Conservation (phyloP, 169 alveolate species). For the Plasmodium coatneyi region DNA sequence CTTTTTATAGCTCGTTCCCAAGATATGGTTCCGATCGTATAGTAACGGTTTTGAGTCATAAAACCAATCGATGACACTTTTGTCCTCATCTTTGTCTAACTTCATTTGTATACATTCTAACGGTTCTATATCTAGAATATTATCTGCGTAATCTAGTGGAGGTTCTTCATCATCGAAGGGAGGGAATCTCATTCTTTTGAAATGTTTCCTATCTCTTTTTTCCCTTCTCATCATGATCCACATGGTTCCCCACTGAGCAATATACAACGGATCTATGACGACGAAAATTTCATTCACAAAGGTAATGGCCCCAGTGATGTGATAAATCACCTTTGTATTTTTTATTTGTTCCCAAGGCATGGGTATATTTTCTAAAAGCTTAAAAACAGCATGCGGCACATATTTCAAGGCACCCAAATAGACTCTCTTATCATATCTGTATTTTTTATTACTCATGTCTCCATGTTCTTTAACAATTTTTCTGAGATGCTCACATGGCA, state of each 20-base stretch:
- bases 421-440: slow-evolving; percentile 97
- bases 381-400: slow-evolving; percentile 99
- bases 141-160: slow-evolving; percentile 99
- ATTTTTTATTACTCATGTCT: slow-evolving; percentile 97
- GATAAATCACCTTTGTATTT: slow-evolving; percentile 97
- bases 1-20: slow-evolving; percentile 93
- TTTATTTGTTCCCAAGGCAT: slow-evolving; percentile 99
- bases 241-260: slow-evolving; percentile 99
- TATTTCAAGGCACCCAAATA: slow-evolving; percentile 98
- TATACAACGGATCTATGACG: slow-evolving; percentile 99
- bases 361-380: slow-evolving; percentile 98
- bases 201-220: slow-evolving; percentile 99
- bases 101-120: slow-evolving; percentile 98
- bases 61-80: slow-evolving; percentile 98
- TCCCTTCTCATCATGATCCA: slow-evolving; percentile 99
- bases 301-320: slow-evolving; percentile 99
- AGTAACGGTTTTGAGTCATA: slow-evolving; percentile 87
- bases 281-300: slow-evolving; percentile 98
- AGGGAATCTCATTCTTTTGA: slow-evolving; percentile 99
- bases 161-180: slow-evolving; percentile 99
- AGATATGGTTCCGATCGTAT: slow-evolving; percentile 82
- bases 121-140: slow-evolving; percentile 98
- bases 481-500: slow-evolving; percentile 99
- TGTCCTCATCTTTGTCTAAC: slow-evolving; percentile 98
- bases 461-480: slow-evolving; percentile 99